phyloP scores from a whole-genome alignment of 306 rosid genomes.

The Ormosia emarginata region DNA sequence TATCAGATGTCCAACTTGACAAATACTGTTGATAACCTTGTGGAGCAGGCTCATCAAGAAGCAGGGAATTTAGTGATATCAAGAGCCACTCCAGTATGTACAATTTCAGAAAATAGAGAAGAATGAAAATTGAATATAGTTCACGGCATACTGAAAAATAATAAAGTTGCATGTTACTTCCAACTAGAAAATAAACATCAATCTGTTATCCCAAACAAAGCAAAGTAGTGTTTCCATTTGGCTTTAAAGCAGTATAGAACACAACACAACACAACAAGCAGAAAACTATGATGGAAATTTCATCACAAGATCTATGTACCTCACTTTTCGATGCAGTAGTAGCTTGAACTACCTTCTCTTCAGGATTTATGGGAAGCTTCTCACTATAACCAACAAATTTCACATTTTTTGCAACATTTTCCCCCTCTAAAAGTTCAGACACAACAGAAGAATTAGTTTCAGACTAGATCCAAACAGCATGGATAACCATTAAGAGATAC shows the following conservation, averaged over 20 bases:
- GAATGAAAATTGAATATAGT: not conserved
- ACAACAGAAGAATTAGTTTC: constrained; percentile 15
- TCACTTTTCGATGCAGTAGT: constrained; percentile 35
- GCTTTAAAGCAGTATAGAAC: not conserved
- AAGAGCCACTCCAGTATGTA: not conserved
- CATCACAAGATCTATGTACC: constrained; percentile 39
- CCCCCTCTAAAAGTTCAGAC: constrained; percentile 27
- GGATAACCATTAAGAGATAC: not conserved
- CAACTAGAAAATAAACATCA: not conserved
- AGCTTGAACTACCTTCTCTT: constrained; percentile 46
- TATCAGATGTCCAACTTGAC: not conserved
- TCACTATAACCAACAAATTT: constrained; percentile 13
- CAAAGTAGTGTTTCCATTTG: not conserved
- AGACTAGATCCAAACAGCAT: not conserved
- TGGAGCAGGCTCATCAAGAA: not conserved
- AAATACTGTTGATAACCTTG: not conserved
- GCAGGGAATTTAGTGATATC: not conserved
- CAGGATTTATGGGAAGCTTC: constrained; percentile 34
- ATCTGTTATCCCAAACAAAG: not conserved
- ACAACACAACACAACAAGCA: not conserved
- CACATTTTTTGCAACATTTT: not conserved
- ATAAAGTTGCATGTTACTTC: not conserved
- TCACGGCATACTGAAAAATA: not conserved
- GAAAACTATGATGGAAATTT: not conserved
- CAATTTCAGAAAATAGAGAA: not conserved